These are phyloP conservation scores for Dichomitus squalens DNA, from an alignment of 1,284 basidiomycete genomes.

Conservation along the genomic window DNA sequence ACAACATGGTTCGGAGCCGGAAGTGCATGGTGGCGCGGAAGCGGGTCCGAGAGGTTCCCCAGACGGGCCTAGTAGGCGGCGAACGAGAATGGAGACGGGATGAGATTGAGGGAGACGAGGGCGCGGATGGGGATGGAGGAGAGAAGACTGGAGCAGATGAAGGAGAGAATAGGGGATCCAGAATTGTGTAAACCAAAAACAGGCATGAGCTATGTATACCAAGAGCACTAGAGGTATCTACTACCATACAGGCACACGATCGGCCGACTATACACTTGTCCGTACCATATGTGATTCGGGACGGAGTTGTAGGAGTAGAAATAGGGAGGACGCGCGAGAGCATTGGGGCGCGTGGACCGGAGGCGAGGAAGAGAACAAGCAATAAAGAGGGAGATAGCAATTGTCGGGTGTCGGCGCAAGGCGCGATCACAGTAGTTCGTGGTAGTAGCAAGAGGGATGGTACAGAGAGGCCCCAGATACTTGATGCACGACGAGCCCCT, in stretches of 20 bases:
- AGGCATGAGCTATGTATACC: slow-evolving; percentile 23
- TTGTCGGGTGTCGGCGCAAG: background rate
- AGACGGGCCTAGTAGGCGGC: background rate
- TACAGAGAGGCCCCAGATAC: background rate
- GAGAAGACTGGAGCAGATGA: slow-evolving; percentile 2
- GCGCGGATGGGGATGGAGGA: background rate
- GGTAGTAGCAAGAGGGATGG: background rate
- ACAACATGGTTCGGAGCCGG: background rate
- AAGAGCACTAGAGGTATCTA: slow-evolving; percentile 25
- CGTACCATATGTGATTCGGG: slow-evolving; percentile 21
- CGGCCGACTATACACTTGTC: slow-evolving; percentile 26
- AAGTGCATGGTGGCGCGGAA: background rate
- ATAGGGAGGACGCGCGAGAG: background rate
- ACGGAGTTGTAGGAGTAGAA: slow-evolving; percentile 2
- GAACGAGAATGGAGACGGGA: background rate
- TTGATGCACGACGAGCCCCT: background rate
- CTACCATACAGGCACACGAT: slow-evolving; percentile 26
- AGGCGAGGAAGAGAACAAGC: slow-evolving; percentile 8
- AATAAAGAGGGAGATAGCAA: slow-evolving; percentile 3
- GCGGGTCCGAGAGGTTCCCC: background rate
- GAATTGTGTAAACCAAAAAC: slow-evolving; percentile 13
- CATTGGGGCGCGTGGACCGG: background rate
- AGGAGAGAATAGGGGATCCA: slow-evolving; percentile 2
- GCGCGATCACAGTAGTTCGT: background rate
- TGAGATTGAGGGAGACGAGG: background rate